phyloP scores from a whole-genome alignment of 176 grass and related monocot genomes.

The Aegilops bicornis region DNA sequence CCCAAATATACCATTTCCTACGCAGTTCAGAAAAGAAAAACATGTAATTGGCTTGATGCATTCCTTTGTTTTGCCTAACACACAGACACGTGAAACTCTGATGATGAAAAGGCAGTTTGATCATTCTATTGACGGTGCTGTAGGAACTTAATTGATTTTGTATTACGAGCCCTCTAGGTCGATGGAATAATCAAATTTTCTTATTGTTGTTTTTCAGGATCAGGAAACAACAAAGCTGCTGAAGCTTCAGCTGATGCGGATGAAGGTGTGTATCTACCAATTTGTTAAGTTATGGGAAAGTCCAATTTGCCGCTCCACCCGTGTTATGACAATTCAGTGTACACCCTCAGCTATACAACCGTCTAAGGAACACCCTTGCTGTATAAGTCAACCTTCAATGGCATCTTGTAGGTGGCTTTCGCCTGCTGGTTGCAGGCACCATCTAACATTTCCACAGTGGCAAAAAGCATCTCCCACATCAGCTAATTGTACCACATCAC shows the following conservation, averaged over 20 bases:
- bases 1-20: neutral
- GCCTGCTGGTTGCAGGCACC: neutral
- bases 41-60: neutral
- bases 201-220: slow-evolving; percentile 29
- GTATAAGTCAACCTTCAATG: neutral
- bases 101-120: neutral
- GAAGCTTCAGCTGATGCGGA: slow-evolving; percentile 72
- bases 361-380: neutral
- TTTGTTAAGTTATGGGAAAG: neutral
- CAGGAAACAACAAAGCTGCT: slow-evolving; percentile 58
- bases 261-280: slow-evolving; percentile 50
- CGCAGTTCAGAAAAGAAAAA: neutral
- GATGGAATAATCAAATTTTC: neutral
- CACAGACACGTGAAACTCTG: slow-evolving; percentile 5
- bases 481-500: neutral
- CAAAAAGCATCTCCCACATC: neutral
- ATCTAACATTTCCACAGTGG: neutral
- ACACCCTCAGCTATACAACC: neutral
- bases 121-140: neutral
- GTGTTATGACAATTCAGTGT: neutral
- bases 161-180: slow-evolving; percentile 3
- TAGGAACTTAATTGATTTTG: neutral
- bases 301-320: neutral
- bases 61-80: neutral
- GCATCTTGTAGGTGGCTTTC: neutral